Conservation (phyloP, 805 yeast genomes). For the Metschnikowia vanudenii region DNA sequence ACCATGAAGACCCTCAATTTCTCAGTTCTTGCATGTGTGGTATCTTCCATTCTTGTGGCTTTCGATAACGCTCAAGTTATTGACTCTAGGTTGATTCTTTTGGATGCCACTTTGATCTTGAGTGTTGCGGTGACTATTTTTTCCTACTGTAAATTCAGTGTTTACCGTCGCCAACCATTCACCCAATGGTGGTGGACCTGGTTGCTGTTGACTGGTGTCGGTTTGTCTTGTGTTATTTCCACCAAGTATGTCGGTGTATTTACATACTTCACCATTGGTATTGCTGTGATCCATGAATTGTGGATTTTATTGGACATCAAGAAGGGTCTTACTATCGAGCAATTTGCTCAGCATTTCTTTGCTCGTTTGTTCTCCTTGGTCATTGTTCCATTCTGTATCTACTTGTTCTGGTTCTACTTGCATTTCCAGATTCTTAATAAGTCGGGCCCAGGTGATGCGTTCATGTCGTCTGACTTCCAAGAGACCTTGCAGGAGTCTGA, state of each 20-base stretch:
- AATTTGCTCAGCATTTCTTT: conserved; percentile 64
- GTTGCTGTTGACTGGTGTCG: conserved; percentile 79
- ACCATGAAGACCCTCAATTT: conserved; percentile 85
- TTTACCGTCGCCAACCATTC: conserved; percentile 65
- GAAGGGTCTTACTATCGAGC: conserved; percentile 58
- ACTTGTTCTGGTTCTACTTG: conserved; percentile 85
- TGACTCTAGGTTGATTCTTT: conserved; percentile 84
- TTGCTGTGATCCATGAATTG: conserved; percentile 79
- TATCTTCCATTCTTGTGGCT: conserved; percentile 72
- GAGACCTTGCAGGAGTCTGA: conserved; percentile 86
- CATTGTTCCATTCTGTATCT: conserved; percentile 76
- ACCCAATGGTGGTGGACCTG: conserved; percentile 79
- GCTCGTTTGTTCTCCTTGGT: conserved; percentile 73
- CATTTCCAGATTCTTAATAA: conserved; percentile 79
- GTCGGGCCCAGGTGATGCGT: conserved; percentile 94
- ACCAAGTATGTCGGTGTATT: conserved; percentile 96
- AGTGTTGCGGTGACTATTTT: conserved; percentile 81
- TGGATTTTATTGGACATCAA: conserved; percentile 82
- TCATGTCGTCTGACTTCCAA: conserved; percentile 95
- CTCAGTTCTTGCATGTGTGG: conserved; percentile 72
- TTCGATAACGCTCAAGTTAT: conserved; percentile 89
- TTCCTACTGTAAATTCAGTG: conserved; percentile 74
- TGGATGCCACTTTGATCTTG: conserved; percentile 85
- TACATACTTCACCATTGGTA: conserved; percentile 84
- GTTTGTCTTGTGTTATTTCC: conserved; percentile 87